Conservation (phyloP, 2,329 filamentous ascomycete genomes). For the Pseudocercospora musae region DNA sequence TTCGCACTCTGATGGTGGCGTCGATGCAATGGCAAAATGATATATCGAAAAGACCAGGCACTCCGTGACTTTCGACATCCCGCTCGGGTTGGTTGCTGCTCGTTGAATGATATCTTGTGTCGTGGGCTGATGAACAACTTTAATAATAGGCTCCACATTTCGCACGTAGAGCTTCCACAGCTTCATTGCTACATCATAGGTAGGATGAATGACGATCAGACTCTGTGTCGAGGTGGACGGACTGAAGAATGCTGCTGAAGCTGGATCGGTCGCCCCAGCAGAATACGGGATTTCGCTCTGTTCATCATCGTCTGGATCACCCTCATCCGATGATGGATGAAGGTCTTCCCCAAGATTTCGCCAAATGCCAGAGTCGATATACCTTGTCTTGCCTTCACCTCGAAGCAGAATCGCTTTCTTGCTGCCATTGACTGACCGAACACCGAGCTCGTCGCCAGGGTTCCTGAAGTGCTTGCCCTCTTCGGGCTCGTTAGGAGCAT, state of each 20-base stretch:
- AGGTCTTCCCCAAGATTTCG: slow-evolving; percentile 31
- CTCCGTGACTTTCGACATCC: slow-evolving; percentile 58
- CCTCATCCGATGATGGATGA: slow-evolving; percentile 28
- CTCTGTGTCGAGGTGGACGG: slow-evolving; percentile 7
- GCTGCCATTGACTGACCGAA: background rate
- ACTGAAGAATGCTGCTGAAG: slow-evolving; percentile 28
- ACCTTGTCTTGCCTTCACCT: slow-evolving; percentile 40
- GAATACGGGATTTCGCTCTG: slow-evolving; percentile 17
- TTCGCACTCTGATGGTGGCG: slow-evolving; percentile 47
- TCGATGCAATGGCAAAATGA: slow-evolving; percentile 54
- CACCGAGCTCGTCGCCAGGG: background rate
- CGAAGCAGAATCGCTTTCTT: slow-evolving; percentile 28
- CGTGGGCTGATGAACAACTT: slow-evolving; percentile 64
- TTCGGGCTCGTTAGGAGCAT: background rate
- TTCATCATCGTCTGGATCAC: slow-evolving; percentile 25
- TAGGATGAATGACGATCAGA: slow-evolving; percentile 48
- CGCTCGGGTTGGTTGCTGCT: slow-evolving; percentile 41
- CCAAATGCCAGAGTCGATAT: slow-evolving; percentile 40
- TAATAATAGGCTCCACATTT: slow-evolving; percentile 69
- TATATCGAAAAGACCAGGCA: slow-evolving; percentile 60
- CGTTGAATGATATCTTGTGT: slow-evolving; percentile 53
- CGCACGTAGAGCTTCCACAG: slow-evolving; percentile 60
- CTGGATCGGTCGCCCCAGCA: slow-evolving; percentile 27
- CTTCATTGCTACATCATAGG: slow-evolving; percentile 53
- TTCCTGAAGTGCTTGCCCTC: background rate